phyloP scores from a whole-genome alignment of 139 green algal genomes.

The Limnomonas spitsbergensis region DNA sequence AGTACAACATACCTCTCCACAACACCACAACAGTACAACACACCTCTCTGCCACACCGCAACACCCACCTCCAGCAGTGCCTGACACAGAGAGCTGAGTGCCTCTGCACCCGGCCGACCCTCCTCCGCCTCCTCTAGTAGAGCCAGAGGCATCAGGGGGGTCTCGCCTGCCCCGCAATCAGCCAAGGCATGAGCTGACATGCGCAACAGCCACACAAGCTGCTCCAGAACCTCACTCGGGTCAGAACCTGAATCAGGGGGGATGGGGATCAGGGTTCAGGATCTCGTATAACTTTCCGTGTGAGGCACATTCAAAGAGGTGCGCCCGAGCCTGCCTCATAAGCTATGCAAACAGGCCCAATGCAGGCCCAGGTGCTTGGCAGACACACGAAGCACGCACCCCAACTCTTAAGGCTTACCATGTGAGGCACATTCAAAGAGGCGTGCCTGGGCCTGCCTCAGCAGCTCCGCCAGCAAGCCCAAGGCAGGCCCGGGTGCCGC shows the following conservation, averaged over 20 bases:
- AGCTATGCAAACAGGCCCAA: neutral
- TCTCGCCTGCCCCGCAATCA: conserved; percentile 75
- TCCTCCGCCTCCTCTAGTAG: conserved; percentile 30
- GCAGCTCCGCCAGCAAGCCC: conserved; percentile 42
- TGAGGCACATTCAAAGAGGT: conserved; percentile 1
- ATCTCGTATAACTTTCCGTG: neutral
- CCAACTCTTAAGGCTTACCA: conserved; percentile 3
- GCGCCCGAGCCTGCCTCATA: neutral
- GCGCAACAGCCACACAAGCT: conserved; percentile 64
- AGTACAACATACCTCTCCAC: too few species aligned
- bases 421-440: conserved; percentile 1
- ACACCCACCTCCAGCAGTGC: conserved; percentile 25
- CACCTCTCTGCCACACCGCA: too few species aligned
- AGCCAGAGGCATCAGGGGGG: conserved; percentile 63
- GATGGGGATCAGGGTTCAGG: neutral
- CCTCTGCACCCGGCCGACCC: neutral
- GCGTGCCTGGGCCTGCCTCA: conserved; percentile 19
- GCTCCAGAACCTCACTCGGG: conserved; percentile 26
- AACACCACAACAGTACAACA: too few species aligned
- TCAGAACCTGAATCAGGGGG: conserved; percentile 22
- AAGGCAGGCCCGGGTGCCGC: conserved; percentile 43
- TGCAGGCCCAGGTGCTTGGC: neutral
- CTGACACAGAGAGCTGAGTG: conserved; percentile 21
- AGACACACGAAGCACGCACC: neutral
- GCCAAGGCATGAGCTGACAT: conserved; percentile 70